Conservation (phyloP, 371 early-diverging fungal species). For the Haplosporangium sp. region DNA sequence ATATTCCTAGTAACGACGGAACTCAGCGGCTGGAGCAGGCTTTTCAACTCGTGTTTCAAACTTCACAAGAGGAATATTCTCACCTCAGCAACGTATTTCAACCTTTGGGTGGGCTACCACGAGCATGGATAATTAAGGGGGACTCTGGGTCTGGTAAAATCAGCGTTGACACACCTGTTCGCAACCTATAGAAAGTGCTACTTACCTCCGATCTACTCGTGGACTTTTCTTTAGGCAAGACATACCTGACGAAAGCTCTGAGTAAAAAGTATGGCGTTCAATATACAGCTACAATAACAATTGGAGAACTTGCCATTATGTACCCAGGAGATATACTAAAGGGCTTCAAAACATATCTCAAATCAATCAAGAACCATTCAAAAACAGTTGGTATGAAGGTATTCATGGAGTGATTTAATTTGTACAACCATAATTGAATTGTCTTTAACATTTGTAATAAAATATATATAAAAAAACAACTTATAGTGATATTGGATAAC, state of each 20-base stretch:
- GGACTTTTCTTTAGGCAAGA: constrained; percentile 23
- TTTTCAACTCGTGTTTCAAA: constrained; percentile 45
- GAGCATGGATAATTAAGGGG: constrained; percentile 44
- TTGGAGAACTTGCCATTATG: constrained; percentile 46
- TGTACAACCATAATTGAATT: no score
- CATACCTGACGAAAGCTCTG: constrained; percentile 28
- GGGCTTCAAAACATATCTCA: constrained; percentile 38
- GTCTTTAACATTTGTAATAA: no score
- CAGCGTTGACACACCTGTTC: no score
- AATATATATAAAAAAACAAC: neutral
- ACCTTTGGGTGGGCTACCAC: constrained; percentile 38
- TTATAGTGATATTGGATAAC: constrained; percentile 64
- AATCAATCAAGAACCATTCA: constrained; percentile 16
- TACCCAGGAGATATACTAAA: constrained; percentile 51
- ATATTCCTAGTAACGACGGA: constrained; percentile 32
- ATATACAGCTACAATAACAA: constrained; percentile 26
- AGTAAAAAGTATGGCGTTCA: constrained; percentile 26
- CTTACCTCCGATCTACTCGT: neutral
- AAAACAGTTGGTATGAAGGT: constrained; percentile 21
- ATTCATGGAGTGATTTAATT: neutral
- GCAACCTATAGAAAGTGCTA: neutral
- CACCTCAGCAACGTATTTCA: constrained; percentile 25
- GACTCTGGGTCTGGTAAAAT: constrained; percentile 46
- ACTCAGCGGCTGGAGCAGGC: constrained; percentile 47
- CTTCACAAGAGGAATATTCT: constrained; percentile 13